Percentiles rank a stretch among this genome's conserved stretches.
phyloP scores from a whole-genome alignment of 805 yeast genomes.

The Zygotorulaspora chibaensis region DNA sequence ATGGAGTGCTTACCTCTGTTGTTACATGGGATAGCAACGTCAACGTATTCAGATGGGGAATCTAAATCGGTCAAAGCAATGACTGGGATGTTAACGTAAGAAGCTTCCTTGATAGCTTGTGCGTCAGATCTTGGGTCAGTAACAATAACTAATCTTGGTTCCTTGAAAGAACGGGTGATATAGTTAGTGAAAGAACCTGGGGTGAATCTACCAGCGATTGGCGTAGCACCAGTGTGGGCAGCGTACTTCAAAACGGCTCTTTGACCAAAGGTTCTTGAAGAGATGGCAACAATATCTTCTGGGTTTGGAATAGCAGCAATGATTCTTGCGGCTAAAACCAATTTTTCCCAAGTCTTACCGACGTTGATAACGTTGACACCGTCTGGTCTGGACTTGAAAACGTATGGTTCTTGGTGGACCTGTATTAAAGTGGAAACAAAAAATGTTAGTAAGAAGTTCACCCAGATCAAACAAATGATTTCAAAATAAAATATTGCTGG shows the following conservation, averaged over 20 bases:
- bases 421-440: conserved; percentile 26
- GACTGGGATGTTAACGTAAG: conserved; percentile 99
- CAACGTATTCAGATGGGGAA: conserved; percentile 98
- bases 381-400: conserved; percentile 97
- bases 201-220: conserved; percentile 99
- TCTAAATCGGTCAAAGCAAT: conserved; percentile 98
- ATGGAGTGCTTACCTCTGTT: conserved; percentile 99
- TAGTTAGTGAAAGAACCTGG: conserved; percentile 99
- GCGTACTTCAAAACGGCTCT: conserved; percentile 99
- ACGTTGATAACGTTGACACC: conserved; percentile 98
- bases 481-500: too few relatives aligned
- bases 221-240: conserved; percentile 99
- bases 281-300: conserved; percentile 96
- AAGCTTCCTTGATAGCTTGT: conserved; percentile 99
- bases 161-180: conserved; percentile 99
- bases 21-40: conserved; percentile 99
- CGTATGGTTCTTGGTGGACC: conserved; percentile 97
- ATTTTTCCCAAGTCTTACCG: conserved; percentile 98
- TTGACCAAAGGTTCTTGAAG: conserved; percentile 99
- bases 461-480: too few relatives aligned
- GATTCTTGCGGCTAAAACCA: conserved; percentile 97
- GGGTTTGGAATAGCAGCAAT: conserved; percentile 99
- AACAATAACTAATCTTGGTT: conserved; percentile 98
- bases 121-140: conserved; percentile 99
- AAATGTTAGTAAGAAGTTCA: conserved; percentile 10